Percentiles rank a stretch among this genome's conserved stretches.
Conservation (phyloP, 73 alveolate genomes). For the Paramecium primaurelia region DNA sequence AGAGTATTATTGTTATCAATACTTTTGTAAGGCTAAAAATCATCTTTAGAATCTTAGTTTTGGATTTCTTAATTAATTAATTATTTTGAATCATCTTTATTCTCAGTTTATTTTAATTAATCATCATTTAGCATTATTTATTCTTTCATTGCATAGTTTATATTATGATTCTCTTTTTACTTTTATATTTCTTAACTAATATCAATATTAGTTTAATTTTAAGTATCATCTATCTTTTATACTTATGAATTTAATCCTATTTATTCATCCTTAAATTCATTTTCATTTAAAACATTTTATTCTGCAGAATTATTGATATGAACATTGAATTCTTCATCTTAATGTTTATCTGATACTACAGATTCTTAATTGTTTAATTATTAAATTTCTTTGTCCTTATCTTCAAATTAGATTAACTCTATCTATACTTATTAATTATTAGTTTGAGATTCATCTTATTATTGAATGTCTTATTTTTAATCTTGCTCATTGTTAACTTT, state of each 20-base stretch:
- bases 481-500: background rate
- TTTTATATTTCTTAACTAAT: background rate
- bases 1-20: background rate
- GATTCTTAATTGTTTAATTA: background rate
- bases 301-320: background rate
- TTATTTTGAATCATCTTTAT: too few relatives aligned
- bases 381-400: background rate
- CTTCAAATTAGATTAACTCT: background rate
- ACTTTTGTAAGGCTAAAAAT: background rate
- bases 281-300: background rate
- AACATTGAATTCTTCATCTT: background rate
- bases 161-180: background rate
- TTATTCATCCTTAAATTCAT: background rate
- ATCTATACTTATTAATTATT: background rate
- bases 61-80: background rate
- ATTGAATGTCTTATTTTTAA: background rate
- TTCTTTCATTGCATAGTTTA: background rate
- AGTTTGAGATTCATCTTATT: too few relatives aligned
- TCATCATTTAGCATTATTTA: background rate
- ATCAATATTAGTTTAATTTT: background rate
- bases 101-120: background rate
- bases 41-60: background rate
- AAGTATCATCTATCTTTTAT: background rate
- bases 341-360: background rate
- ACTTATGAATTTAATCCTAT: background rate